Evolutionary conservation across 495 filamentous ascomycete genomes (phyloP).

Genomic region (Penicillium ucsense): DNA sequence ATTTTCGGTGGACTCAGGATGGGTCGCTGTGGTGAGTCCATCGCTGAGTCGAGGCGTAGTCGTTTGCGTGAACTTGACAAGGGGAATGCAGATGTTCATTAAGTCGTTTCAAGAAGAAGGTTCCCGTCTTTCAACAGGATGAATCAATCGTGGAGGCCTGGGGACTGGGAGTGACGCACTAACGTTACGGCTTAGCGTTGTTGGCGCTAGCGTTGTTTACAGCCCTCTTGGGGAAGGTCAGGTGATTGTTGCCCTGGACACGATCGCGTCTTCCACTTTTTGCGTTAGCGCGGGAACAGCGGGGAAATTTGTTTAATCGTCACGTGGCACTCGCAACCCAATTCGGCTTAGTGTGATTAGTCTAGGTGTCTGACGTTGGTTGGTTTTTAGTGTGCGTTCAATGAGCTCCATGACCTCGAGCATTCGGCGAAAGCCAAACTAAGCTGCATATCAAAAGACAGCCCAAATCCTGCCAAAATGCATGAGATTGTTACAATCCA

Average conservation of each 20-base stretch:
- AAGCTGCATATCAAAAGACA: no score
- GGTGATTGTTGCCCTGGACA: conserved; percentile 32
- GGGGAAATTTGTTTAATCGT: conserved; percentile 1
- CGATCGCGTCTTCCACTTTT: conserved; percentile 6
- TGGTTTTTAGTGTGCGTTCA: neutral
- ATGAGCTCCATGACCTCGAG: no score
- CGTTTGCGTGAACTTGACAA: neutral
- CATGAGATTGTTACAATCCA: conserved; percentile 94
- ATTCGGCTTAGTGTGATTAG: conserved; percentile 10
- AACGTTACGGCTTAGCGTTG: conserved; percentile 9
- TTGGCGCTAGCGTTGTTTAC: conserved; percentile 18
- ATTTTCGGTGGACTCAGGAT: conserved; percentile 46
- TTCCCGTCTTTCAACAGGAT: conserved; percentile 4
- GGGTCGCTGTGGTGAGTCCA: conserved; percentile 35
- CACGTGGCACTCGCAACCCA: conserved; percentile 7
- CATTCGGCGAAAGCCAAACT: no score
- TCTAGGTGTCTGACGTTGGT: neutral
- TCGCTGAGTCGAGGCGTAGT: conserved; percentile 15
- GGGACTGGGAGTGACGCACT: conserved; percentile 27
- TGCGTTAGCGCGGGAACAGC: neutral
- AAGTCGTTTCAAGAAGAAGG: conserved; percentile 14
- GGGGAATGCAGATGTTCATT: conserved; percentile 9
- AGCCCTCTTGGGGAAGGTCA: conserved; percentile 20
- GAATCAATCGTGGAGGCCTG: conserved; percentile 16
- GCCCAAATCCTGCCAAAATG: conserved; percentile 43